phyloP scores from a whole-genome alignment of 2,329 filamentous ascomycete species.

The Fusarium protoensiforme region DNA sequence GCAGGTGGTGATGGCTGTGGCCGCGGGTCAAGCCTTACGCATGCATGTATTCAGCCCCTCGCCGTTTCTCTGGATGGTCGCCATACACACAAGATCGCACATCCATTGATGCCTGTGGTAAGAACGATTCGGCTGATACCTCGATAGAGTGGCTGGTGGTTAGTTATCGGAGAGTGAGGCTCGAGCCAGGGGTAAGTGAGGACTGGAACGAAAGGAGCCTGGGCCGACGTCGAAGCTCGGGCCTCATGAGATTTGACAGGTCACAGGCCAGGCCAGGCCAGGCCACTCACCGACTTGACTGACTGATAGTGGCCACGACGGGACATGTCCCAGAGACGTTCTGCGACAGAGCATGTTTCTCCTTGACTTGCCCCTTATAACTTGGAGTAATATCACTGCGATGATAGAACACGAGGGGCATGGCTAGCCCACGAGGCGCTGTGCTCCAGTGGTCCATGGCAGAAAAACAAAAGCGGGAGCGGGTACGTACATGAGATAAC shows the following conservation, averaged over 20 bases:
- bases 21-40: not conserved
- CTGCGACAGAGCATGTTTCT: not conserved
- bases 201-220: not conserved
- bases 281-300: slow-evolving; percentile 7
- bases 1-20: not conserved
- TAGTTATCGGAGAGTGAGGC: not conserved
- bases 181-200: not conserved
- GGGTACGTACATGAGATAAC: slow-evolving; percentile 28
- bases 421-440: not conserved
- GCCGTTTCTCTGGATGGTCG: not conserved
- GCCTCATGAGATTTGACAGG: slow-evolving; percentile 8
- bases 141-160: not conserved
- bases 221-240: slow-evolving; percentile 23
- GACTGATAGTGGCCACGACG: not conserved
- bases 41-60: not conserved
- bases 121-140: not conserved
- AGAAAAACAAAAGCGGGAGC: slow-evolving; percentile 17
- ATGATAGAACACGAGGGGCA: slow-evolving; percentile 8
- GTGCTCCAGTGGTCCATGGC: not conserved
- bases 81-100: not conserved
- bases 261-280: not conserved
- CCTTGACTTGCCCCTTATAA: not conserved
- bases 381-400: not conserved
- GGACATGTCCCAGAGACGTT: not conserved
- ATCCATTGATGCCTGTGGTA: not conserved